Evolutionary conservation across 208 protist genomes (phyloP).

Genomic region (Trypanosoma cruzi): DNA sequence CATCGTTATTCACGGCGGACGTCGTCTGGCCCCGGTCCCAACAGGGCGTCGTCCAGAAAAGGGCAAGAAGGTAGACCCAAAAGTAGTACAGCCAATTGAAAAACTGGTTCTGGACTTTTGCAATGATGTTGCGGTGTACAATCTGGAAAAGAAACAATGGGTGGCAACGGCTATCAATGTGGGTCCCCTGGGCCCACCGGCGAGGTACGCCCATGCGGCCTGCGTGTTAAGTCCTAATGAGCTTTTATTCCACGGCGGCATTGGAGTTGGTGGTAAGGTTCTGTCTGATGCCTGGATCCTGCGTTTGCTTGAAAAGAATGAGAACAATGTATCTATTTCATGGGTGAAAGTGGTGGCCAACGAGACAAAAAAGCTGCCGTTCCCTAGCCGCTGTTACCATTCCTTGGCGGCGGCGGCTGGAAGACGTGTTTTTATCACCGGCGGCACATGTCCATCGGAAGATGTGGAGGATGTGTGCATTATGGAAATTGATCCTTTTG

Average conservation of each 20-base stretch:
- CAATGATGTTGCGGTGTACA: slow-evolving; percentile 27
- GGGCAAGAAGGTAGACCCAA: slow-evolving; percentile 25
- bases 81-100: background rate
- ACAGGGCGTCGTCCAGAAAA: slow-evolving; percentile 11
- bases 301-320: slow-evolving; percentile 26
- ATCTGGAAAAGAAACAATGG: slow-evolving; percentile 25
- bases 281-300: slow-evolving; percentile 79
- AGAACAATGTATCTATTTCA: slow-evolving; percentile 7
- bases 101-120: slow-evolving; percentile 21
- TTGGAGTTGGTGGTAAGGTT: slow-evolving; percentile 47
- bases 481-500: slow-evolving; percentile 22
- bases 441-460: slow-evolving; percentile 26
- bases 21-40: slow-evolving; percentile 31
- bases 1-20: slow-evolving; percentile 68
- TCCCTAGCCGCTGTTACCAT: slow-evolving; percentile 41
- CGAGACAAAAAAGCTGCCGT: slow-evolving; percentile 4
- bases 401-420: slow-evolving; percentile 34
- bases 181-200: slow-evolving; percentile 8
- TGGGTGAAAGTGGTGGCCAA: slow-evolving; percentile 22
- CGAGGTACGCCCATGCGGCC: slow-evolving; percentile 28
- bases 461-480: slow-evolving; percentile 19
- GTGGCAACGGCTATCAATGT: slow-evolving; percentile 16
- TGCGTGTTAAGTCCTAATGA: slow-evolving; percentile 37
- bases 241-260: slow-evolving; percentile 72
- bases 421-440: slow-evolving; percentile 58